Evolutionary conservation across 108 stramenopile genomes (phyloP).

Genomic region (Nitzschia putrida): DNA sequence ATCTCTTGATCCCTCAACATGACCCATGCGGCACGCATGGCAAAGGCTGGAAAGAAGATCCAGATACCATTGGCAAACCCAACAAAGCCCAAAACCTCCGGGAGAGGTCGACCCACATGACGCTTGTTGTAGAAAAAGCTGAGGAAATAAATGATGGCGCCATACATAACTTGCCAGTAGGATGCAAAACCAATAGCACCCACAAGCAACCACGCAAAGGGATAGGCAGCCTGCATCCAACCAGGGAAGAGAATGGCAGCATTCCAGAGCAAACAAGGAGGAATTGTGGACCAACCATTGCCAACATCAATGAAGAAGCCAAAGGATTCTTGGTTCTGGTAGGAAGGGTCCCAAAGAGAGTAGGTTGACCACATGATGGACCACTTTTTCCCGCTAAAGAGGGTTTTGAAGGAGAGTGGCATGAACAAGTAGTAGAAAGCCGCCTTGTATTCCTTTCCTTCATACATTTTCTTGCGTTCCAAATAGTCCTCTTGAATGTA

Average conservation of each 20-base stretch:
- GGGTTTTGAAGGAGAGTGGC: slow-evolving; percentile 49
- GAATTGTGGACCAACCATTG: slow-evolving; percentile 80
- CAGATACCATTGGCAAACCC: slow-evolving; percentile 75
- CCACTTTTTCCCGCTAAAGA: slow-evolving; percentile 60
- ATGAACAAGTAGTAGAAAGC: slow-evolving; percentile 59
- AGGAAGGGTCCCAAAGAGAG: slow-evolving; percentile 77
- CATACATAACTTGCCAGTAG: slow-evolving; percentile 85
- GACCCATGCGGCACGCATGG: slow-evolving; percentile 57
- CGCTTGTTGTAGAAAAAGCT: slow-evolving; percentile 70
- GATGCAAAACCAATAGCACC: slow-evolving; percentile 65
- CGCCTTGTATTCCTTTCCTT: slow-evolving; percentile 50
- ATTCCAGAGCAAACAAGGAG: slow-evolving; percentile 72
- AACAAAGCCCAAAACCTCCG: slow-evolving; percentile 69
- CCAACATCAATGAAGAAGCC: slow-evolving; percentile 89
- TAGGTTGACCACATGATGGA: slow-evolving; percentile 83
- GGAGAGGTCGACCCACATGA: slow-evolving; percentile 49
- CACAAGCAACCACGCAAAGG: slow-evolving; percentile 33
- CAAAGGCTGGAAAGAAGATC: slow-evolving; percentile 70
- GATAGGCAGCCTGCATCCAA: slow-evolving; percentile 25
- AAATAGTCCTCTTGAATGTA: slow-evolving; percentile 63
- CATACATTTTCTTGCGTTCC: slow-evolving; percentile 49
- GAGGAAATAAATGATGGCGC: slow-evolving; percentile 75
- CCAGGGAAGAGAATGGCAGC: slow-evolving; percentile 56
- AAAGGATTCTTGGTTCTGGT: slow-evolving; percentile 82
- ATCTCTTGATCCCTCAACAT: slow-evolving; percentile 66